Evolutionary conservation across 345 rosid species (phyloP), one percentile per base, ranked within the genome.

Genomic region (Gossypium rotundifolium): DNA sequence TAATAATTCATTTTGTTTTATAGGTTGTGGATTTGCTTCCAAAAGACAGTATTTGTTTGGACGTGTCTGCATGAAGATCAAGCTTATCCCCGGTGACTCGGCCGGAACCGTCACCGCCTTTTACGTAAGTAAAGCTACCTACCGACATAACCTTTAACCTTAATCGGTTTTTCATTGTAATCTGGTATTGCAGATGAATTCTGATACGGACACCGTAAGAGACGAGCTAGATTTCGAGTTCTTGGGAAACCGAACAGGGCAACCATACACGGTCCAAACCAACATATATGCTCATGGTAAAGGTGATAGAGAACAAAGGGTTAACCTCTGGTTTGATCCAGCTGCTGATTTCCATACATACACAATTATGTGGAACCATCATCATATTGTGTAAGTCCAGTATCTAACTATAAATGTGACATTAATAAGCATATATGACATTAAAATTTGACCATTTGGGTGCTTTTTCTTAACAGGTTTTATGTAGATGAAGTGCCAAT

Each of bases 61-160:
- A 59, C 85, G 86, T 63, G 93, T 94, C 6, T 89, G 97, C 89
- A 87, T 94, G 91, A 91, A 85, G 88, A 89, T 94, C 85, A 94
- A 92, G 87, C 98, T 94, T 71, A 9, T 94, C 67, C 86, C 93
- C 0, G 97, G 99, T 2, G 99, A 94, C 84, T 94, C 98, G n/a
- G 99, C 99, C 14, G 99, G 98, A 80, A 92, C 98, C 2, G 98
- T 94, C 81, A 88, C 99, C 1, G 99, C 99, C 79, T 94, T 94
- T 79, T 94, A 80, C 55, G 88, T 65, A 40, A 3, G 64, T 59
- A 59, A 57, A 6, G 40, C 64, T 60, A 60, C 9, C 64, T 60
- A 60, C 9, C 45, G 60, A 46, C 22, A 49, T n/a, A 48, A 20
- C 22, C 52, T 78, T 55, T 7, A 11, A 18, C 33, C 51, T 9